Evolutionary conservation across 257 asterid genomes (phyloP).

Genomic region (Nicotiana knightiana): DNA sequence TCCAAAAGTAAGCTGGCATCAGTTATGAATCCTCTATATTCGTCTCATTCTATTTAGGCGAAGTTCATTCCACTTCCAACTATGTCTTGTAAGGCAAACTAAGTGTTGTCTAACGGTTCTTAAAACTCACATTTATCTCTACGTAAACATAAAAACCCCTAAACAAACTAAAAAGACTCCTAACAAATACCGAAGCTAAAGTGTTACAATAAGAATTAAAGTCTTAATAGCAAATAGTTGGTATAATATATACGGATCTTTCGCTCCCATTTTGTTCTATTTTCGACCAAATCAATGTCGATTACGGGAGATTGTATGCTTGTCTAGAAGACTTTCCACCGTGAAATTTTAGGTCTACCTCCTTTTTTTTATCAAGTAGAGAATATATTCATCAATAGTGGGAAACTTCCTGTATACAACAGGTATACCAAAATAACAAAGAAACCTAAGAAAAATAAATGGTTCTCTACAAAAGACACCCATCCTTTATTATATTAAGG

Average conservation of each 20-base stretch:
- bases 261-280: neutral
- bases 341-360: neutral
- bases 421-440: neutral
- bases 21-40: neutral
- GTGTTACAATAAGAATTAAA: neutral
- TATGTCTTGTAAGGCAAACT: neutral
- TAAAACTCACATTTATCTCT: neutral
- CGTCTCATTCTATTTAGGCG: neutral
- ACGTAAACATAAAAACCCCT: neutral
- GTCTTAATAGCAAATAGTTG: neutral
- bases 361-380: neutral
- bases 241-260: neutral
- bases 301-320: neutral
- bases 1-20: neutral
- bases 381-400: neutral
- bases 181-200: neutral
- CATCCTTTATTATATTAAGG: neutral
- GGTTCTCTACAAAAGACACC: neutral
- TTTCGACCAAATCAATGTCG: neutral
- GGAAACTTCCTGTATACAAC: neutral
- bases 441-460: neutral
- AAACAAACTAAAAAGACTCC: neutral
- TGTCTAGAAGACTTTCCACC: neutral
- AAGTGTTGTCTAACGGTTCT: neutral
- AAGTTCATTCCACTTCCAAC: neutral